Evolutionary conservation across 352 stramenopile species (phyloP).

Genomic region (Thraustochytrium sp.): DNA sequence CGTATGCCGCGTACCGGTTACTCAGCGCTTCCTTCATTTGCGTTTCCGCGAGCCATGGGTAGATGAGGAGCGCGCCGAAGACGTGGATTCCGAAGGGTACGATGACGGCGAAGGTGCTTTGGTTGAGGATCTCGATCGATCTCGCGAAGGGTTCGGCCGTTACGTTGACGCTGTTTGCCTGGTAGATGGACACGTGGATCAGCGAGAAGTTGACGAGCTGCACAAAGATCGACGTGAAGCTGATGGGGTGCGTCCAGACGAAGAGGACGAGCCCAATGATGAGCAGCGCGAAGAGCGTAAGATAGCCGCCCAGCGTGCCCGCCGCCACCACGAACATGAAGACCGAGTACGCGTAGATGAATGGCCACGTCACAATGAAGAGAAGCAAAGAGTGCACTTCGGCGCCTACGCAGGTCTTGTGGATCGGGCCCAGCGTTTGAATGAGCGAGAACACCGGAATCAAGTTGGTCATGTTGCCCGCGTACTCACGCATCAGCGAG

Average conservation of each 20-base stretch:
- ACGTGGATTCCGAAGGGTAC: neutral
- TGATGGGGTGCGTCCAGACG: neutral
- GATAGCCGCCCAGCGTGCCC: neutral
- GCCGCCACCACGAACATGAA: neutral
- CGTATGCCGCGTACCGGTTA: neutral
- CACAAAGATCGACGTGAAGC: neutral
- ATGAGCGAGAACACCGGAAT: neutral
- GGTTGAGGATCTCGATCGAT: slow-evolving; percentile 2
- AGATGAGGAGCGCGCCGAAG: slow-evolving; percentile 7
- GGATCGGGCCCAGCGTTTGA: neutral
- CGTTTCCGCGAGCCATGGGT: neutral
- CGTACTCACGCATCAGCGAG: neutral
- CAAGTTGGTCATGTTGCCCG: neutral
- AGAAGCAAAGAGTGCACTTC: neutral
- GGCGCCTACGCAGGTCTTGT: neutral
- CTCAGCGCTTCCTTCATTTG: neutral
- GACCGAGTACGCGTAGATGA: neutral
- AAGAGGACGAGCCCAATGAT: neutral
- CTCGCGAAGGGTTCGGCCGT: neutral
- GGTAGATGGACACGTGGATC: neutral
- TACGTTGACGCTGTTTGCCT: neutral
- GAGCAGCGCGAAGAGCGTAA: neutral
- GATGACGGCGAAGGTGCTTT: neutral
- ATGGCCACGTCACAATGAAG: neutral
- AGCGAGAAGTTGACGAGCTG: neutral